Evolutionary conservation across 2,329 filamentous ascomycete species (phyloP).

Genomic region (Lasiodiplodia gonubiensis): DNA sequence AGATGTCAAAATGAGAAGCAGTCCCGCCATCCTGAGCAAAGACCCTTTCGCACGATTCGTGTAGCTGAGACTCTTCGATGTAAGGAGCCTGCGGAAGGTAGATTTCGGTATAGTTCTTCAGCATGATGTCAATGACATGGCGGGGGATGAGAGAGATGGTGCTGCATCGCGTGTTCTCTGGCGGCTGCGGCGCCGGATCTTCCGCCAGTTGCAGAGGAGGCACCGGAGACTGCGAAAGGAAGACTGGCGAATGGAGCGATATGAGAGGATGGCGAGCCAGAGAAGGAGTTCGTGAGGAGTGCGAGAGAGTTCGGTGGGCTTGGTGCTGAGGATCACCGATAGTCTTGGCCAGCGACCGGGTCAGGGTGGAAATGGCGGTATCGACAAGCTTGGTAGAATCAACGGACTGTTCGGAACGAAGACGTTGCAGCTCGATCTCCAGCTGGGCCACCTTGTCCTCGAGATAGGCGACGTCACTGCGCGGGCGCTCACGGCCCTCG

Average conservation of each 20-base stretch:
- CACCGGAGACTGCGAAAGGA: constrained; percentile 13
- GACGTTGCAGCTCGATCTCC: constrained; percentile 25
- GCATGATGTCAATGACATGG: constrained; percentile 28
- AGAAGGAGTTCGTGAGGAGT: background rate
- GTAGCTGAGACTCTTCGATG: constrained; percentile 13
- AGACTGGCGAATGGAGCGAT: constrained; percentile 13
- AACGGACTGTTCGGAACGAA: constrained; percentile 19
- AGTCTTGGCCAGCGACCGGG: constrained; percentile 11
- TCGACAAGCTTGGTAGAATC: constrained; percentile 12
- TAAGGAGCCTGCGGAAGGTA: constrained; percentile 24
- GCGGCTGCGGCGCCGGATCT: background rate
- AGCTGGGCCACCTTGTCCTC: constrained; percentile 27
- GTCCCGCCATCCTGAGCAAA: background rate
- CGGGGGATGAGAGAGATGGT: constrained; percentile 26
- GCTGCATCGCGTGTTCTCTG: constrained; percentile 11
- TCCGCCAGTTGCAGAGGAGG: background rate
- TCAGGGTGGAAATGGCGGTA: constrained; percentile 16
- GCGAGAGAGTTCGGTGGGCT: background rate
- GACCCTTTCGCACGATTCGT: constrained; percentile 12
- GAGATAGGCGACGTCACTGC: constrained; percentile 25
- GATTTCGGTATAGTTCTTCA: constrained; percentile 25
- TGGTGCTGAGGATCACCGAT: background rate
- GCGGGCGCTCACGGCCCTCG: constrained; percentile 23
- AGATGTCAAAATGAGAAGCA: constrained; percentile 21
- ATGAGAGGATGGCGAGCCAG: background rate